Conservation (phyloP, 768 basidiomycete genomes). For the Termitomyces sp. region DNA sequence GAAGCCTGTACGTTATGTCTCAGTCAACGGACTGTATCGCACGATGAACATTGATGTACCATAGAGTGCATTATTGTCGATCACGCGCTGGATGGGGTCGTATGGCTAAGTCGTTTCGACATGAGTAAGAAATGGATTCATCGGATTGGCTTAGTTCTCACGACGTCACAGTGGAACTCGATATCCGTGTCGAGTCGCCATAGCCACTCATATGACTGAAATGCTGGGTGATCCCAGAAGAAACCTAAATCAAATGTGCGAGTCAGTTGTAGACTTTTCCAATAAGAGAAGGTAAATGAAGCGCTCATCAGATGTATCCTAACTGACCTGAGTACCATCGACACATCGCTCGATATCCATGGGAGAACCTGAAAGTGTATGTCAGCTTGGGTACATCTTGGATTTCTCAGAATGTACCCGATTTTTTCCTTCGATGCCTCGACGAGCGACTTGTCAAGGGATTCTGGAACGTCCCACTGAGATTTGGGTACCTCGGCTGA, state of each 20-base stretch:
- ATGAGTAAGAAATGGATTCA: background rate
- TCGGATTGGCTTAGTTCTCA: constrained; percentile 6
- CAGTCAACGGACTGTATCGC: background rate
- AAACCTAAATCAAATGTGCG: constrained; percentile 14
- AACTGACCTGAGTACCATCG: constrained; percentile 23
- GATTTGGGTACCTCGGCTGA: constrained; percentile 17
- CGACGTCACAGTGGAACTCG: constrained; percentile 25
- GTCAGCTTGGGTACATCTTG: background rate
- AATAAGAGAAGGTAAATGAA: background rate
- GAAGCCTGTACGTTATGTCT: constrained; percentile 14
- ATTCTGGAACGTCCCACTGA: constrained; percentile 19
- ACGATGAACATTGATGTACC: constrained; percentile 9
- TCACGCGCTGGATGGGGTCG: constrained; percentile 20
- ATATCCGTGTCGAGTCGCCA: constrained; percentile 26
- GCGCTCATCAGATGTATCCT: constrained; percentile 1
- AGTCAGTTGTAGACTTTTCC: background rate
- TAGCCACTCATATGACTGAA: constrained; percentile 22
- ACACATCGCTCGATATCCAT: constrained; percentile 25
- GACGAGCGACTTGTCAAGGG: constrained; percentile 16
- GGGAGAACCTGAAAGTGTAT: constrained; percentile 14
- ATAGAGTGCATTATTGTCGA: constrained; percentile 18
- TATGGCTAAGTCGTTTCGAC: constrained; percentile 15
- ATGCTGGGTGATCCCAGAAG: constrained; percentile 23
- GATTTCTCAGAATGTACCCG: constrained; percentile 11
- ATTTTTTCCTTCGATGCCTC: constrained; percentile 18